phyloP scores from a whole-genome alignment of 306 rosid species.

The Glycyrrhiza uralensis region DNA sequence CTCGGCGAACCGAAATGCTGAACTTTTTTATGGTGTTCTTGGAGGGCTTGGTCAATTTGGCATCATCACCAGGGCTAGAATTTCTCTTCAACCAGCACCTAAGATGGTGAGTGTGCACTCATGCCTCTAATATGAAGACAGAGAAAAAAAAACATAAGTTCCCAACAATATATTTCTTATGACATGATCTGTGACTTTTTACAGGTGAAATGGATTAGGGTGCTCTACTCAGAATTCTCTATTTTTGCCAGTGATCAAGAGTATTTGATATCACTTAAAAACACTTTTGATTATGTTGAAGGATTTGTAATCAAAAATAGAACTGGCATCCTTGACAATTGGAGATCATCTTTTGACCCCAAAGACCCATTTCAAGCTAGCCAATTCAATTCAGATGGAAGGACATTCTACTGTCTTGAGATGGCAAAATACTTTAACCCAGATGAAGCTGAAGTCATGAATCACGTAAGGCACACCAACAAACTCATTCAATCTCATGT shows the following conservation, averaged over 20 bases:
- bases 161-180: not conserved
- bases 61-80: slow-evolving; percentile 81
- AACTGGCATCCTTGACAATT: slow-evolving; percentile 71
- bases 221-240: slow-evolving; percentile 80
- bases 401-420: slow-evolving; percentile 78
- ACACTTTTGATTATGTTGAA: slow-evolving; percentile 82
- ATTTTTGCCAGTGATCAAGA: slow-evolving; percentile 79
- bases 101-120: slow-evolving; percentile 50
- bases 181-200: slow-evolving; percentile 20
- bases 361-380: slow-evolving; percentile 66
- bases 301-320: slow-evolving; percentile 81
- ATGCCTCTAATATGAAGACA: not conserved
- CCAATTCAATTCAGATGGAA: slow-evolving; percentile 74
- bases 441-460: slow-evolving; percentile 43
- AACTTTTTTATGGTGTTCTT: slow-evolving; percentile 76
- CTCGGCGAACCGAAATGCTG: slow-evolving; percentile 61
- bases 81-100: slow-evolving; percentile 88
- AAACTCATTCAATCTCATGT: not conserved
- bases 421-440: slow-evolving; percentile 81
- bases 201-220: slow-evolving; percentile 94
- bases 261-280: slow-evolving; percentile 58
- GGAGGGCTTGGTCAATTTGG: slow-evolving; percentile 99
- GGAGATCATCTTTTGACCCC: slow-evolving; percentile 88
- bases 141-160: not conserved
- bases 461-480: slow-evolving; percentile 48